Evolutionary conservation across 1,139 yeast species (phyloP).

Genomic region (Blastobotrys serpentis): DNA sequence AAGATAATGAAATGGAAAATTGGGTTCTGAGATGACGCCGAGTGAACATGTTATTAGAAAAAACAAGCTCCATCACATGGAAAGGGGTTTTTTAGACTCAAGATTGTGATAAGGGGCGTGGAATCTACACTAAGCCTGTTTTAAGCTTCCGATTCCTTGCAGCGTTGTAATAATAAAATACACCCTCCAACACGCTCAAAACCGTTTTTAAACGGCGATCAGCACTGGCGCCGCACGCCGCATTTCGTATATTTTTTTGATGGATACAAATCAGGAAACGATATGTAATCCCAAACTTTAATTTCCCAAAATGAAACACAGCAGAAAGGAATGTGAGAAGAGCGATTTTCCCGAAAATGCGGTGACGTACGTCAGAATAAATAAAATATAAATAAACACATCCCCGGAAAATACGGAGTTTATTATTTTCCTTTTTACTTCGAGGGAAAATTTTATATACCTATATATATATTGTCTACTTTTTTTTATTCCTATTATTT

Average conservation of each 20-base stretch:
- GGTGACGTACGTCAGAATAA: slow-evolving; percentile 1
- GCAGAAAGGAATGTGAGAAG: slow-evolving; percentile 3
- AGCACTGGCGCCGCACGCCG: slow-evolving; percentile 4
- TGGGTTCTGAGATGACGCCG: no score
- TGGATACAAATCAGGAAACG: slow-evolving; percentile 1
- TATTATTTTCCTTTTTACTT: no score
- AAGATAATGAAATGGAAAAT: no score
- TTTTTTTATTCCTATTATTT: neutral
- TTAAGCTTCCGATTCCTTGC: neutral
- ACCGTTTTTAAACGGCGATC: slow-evolving; percentile 11
- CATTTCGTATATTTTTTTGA: neutral
- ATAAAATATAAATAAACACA: slow-evolving; percentile 5
- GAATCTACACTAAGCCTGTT: neutral
- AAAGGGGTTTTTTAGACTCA: neutral
- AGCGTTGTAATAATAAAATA: neutral
- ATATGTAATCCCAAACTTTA: slow-evolving; percentile 73
- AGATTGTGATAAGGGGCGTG: neutral
- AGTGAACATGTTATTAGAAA: no score
- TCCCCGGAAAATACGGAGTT: slow-evolving; percentile 4
- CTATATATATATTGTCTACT: neutral
- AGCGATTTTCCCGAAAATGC: neutral
- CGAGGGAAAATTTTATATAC: no score
- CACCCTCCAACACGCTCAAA: neutral
- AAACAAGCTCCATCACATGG: no score
- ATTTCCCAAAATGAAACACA: slow-evolving; percentile 70